These are phyloP conservation scores for Fraxinus cuspidata DNA, from an alignment of 257 asterid species.

Conservation along the genomic window DNA sequence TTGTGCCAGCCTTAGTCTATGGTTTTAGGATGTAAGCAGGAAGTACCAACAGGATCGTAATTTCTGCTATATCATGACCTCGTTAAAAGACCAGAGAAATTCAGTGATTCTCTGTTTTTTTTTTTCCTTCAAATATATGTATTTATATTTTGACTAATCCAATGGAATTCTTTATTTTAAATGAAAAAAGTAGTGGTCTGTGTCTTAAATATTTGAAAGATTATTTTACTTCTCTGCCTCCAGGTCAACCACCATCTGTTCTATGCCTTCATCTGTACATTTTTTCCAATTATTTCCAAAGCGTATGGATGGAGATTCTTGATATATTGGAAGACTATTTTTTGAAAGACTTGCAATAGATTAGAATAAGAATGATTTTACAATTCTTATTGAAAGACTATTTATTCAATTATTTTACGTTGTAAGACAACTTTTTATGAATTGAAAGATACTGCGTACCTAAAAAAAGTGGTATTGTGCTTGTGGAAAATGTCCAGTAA, in stretches of 20 bases:
- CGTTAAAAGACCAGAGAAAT: no score
- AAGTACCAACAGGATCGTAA: constrained; percentile 24
- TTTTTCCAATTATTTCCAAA: neutral
- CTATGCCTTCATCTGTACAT: neutral
- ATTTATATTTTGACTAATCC: neutral
- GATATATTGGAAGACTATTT: neutral
- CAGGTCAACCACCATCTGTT: neutral
- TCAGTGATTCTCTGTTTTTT: neutral
- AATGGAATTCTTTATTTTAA: neutral
- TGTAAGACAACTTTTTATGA: neutral
- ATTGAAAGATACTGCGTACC: neutral
- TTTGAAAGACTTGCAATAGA: neutral
- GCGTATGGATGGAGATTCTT: neutral
- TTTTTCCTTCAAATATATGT: neutral
- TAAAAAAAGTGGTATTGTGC: neutral
- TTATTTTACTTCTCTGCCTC: no score
- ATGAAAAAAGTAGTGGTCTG: neutral
- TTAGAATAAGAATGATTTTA: neutral
- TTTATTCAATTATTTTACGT: neutral
- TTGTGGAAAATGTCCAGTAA: neutral
- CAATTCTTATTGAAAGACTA: neutral
- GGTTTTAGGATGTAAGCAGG: constrained; percentile 26
- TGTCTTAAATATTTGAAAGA: neutral
- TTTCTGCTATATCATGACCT: neutral
- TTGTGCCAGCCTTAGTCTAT: no score